A percentile compares a stretch with the other conserved stretches of the same genome.
Evolutionary conservation across 306 rosid genomes (phyloP).

Genomic region (Corylus avellana): DNA sequence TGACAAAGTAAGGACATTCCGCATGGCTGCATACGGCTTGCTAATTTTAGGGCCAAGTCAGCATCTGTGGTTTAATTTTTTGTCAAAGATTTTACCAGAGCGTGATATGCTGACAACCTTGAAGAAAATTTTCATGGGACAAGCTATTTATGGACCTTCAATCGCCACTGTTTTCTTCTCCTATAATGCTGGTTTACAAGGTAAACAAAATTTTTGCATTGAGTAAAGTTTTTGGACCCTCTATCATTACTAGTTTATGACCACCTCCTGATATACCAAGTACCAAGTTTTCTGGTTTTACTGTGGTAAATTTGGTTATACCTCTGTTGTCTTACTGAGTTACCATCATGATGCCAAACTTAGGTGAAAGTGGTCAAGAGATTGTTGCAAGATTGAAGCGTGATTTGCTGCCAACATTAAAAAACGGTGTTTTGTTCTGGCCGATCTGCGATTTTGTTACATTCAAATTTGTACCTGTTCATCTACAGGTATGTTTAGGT

Average conservation of each 20-base stretch:
- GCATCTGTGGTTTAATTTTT: constrained; percentile 65
- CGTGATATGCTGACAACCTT: constrained; percentile 58
- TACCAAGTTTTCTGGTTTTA: constrained; percentile 1
- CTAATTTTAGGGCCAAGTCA: constrained; percentile 78
- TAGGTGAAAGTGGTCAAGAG: constrained; percentile 62
- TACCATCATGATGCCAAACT: constrained; percentile 25
- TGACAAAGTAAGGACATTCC: constrained; percentile 53
- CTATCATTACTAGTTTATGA: constrained; percentile 1
- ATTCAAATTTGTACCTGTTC: constrained; percentile 61
- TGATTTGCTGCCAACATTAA: constrained; percentile 67
- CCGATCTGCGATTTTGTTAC: constrained; percentile 74
- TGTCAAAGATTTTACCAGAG: constrained; percentile 56
- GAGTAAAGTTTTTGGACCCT: not conserved
- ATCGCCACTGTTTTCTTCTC: constrained; percentile 72
- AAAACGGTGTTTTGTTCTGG: constrained; percentile 61
- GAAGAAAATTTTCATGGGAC: constrained; percentile 75
- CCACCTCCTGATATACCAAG: not conserved
- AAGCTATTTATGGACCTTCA: constrained; percentile 59
- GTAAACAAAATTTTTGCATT: constrained; percentile 32
- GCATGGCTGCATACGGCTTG: constrained; percentile 70
- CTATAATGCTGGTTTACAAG: constrained; percentile 59
- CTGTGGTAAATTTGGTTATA: not conserved
- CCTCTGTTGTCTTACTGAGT: constrained; percentile 18
- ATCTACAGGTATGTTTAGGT: constrained; percentile 58
- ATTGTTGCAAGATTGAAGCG: constrained; percentile 57